These are phyloP conservation scores for Aspergillus sp. DNA, from an alignment of 2,329 filamentous ascomycete genomes.

Conservation along the genomic window DNA sequence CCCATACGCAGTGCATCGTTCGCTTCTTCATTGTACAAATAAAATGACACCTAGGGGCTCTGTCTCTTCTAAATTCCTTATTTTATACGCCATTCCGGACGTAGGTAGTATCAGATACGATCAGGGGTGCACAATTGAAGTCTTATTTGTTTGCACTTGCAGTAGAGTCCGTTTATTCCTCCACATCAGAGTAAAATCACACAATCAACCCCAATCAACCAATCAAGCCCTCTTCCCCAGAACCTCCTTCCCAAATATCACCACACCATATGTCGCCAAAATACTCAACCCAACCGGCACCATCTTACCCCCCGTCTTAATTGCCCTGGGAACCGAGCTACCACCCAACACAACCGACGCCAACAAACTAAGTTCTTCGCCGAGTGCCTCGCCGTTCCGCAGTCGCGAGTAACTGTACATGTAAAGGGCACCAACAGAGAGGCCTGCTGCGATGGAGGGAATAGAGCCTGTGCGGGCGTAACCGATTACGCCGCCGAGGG, in stretches of 20 bases:
- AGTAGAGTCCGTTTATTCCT: too few species aligned
- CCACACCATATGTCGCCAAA: constrained; percentile 69
- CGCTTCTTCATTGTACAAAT: too few species aligned
- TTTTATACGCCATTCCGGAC: too few species aligned
- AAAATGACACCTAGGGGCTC: too few species aligned
- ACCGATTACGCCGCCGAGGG: constrained; percentile 78
- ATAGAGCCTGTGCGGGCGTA: constrained; percentile 78
- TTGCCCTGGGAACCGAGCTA: constrained; percentile 76
- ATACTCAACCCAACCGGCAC: constrained; percentile 74
- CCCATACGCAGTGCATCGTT: too few species aligned
- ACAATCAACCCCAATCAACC: neutral
- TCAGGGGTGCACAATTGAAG: too few species aligned
- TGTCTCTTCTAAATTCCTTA: too few species aligned
- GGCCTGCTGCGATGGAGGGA: constrained; percentile 77
- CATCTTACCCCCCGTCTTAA: constrained; percentile 69
- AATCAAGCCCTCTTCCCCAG: constrained; percentile 21
- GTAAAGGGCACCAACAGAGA: constrained; percentile 73
- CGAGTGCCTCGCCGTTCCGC: constrained; percentile 67
- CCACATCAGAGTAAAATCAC: too few species aligned
- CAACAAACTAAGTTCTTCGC: constrained; percentile 79
- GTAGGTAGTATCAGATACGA: too few species aligned
- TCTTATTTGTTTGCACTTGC: too few species aligned
- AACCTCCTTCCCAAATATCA: constrained; percentile 69
- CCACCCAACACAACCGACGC: constrained; percentile 81
- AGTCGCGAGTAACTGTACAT: constrained; percentile 75